A percentile compares a stretch with the other conserved stretches of the same genome.
phyloP scores from a whole-genome alignment of 2,329 filamentous ascomycete species.

The Ceratocystis albifundus region DNA sequence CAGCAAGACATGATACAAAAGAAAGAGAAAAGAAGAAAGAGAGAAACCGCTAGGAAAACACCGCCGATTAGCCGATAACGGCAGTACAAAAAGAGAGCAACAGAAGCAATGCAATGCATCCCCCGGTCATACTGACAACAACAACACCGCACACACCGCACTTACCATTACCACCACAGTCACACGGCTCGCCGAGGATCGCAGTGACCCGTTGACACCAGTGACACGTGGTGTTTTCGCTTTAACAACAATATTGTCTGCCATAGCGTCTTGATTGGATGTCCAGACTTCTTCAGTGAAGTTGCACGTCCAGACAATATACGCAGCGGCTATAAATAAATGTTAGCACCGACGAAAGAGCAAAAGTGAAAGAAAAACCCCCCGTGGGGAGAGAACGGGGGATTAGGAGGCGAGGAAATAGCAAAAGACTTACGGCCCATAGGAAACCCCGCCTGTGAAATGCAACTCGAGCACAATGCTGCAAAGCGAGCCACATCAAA shows the following conservation, averaged over 20 bases:
- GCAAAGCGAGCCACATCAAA: constrained; percentile 34
- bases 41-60: neutral
- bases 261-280: constrained; percentile 28
- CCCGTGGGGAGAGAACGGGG: neutral
- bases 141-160: neutral
- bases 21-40: neutral
- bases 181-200: neutral
- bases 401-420: neutral
- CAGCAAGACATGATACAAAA: neutral
- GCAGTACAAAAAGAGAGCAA: neutral
- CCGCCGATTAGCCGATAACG: neutral
- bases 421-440: constrained; percentile 29
- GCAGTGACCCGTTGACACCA: constrained; percentile 22
- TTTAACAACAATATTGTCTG: constrained; percentile 30
- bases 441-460: constrained; percentile 28
- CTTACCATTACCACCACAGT: neutral
- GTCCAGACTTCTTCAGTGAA: constrained; percentile 29
- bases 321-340: constrained; percentile 29
- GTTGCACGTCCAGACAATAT: constrained; percentile 32
- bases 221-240: constrained; percentile 28
- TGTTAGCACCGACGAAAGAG: neutral
- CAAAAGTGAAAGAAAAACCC: neutral
- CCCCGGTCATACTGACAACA: neutral
- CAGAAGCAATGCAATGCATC: neutral
- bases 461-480: constrained; percentile 33